Base-by-base conservation (phyloP, 1,284 basidiomycete species). In the Papiliotrema laurentii region DNA sequence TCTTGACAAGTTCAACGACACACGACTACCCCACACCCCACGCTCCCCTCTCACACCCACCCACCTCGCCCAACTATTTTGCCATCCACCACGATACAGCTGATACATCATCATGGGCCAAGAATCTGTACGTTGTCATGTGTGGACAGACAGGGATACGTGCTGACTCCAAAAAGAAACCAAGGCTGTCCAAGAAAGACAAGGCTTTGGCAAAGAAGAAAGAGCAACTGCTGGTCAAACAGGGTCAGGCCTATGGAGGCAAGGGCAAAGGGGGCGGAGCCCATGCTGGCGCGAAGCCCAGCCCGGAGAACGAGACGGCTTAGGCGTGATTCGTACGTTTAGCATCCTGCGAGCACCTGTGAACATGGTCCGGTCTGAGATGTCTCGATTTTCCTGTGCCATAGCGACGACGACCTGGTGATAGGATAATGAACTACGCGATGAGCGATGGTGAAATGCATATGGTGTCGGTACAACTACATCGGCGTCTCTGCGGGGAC, bases 141-240 rank as follows among this genome's bases (percentile, higher is more conserved):
- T 14, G 13, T 5, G 16, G 3, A 27, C 14, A 4, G 18, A 10
- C 24, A 7, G 11, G 36, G 34, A 5, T 27, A n/a, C n/a, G n/a
- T n/a, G 30, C 45, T 42, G 38, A 30, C 16, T 2, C 16, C 4
- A 31, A 11, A 7, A 31, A 46, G 22, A 45, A 45, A 11, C 43
- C 41, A 22, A 45, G 46, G 18, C 47, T 36, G 39, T 50, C 45
- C 21, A 61, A 61, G 45, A 60, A 58, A 26, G 54, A 56, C 18
- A 61, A 58, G 49, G 57, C n/a, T n/a, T n/a, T 52, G 57, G 48
- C 37, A 18, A 55, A 33, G 10, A 50, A 58, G 50, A 59, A 55
- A 41, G 19, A 48, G 25, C 26, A 36, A 27, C 34, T 42, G 26
- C 49, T 28, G n/a, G 45, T 37, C 7, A 34, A 46, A 9, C 47